Percentiles rank a stretch among this genome's conserved stretches.
Conservation (phyloP, 306 rosid species). For the Corylus americana region DNA sequence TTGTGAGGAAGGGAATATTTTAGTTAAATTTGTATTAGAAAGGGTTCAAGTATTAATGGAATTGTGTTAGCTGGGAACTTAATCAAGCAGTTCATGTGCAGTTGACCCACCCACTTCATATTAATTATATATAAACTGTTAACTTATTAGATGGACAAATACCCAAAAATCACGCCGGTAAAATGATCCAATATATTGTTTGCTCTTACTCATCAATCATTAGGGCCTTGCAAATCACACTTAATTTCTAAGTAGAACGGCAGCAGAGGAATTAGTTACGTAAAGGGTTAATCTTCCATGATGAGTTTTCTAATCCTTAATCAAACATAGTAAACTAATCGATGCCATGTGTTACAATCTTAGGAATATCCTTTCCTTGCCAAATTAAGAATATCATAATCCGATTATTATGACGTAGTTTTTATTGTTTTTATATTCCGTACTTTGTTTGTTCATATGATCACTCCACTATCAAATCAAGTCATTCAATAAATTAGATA, state of each 20-base stretch:
- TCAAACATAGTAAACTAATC: neutral
- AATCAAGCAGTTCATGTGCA: constrained; percentile 52
- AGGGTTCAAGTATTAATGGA: constrained; percentile 15
- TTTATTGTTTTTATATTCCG: too few relatives aligned
- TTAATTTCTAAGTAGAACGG: neutral
- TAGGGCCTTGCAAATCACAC: constrained; percentile 34
- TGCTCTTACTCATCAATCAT: constrained; percentile 43
- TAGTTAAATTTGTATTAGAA: neutral
- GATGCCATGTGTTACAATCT: neutral
- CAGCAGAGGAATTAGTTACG: neutral
- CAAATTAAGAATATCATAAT: too few relatives aligned
- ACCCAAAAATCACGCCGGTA: constrained; percentile 64
- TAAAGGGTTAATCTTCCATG: constrained; percentile 2
- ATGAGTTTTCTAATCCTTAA: neutral
- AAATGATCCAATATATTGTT: constrained; percentile 27
- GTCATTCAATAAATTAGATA: too few relatives aligned
- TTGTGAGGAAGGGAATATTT: constrained; percentile 30
- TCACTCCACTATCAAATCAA: too few relatives aligned
- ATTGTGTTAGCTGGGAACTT: constrained; percentile 14
- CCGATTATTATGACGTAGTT: too few relatives aligned
- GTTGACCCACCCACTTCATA: constrained; percentile 56
- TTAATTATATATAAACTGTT: constrained; percentile 8
- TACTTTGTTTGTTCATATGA: too few relatives aligned
- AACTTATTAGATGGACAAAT: constrained; percentile 43
- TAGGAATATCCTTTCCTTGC: too few relatives aligned